Conservation (phyloP, 768 basidiomycete species). For the Baorangia bicolor region DNA sequence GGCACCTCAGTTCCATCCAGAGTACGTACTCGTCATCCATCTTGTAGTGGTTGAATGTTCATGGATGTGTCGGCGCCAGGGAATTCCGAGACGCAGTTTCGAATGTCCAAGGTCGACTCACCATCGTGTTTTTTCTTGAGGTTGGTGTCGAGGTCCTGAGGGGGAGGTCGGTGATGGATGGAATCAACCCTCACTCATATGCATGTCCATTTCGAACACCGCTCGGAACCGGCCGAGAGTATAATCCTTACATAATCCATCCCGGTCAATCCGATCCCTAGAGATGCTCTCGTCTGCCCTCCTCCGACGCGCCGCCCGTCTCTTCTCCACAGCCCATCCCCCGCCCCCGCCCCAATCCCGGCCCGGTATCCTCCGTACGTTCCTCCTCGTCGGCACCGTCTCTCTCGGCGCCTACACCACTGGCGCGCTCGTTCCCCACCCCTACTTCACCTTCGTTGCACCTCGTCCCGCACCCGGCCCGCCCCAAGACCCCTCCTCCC, state of each 20-base stretch:
- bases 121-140: slow-evolving; percentile 50
- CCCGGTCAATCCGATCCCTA: neutral
- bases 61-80: slow-evolving; percentile 41
- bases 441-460: no score
- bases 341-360: no score
- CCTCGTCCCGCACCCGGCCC: no score
- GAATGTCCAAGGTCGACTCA: slow-evolving; percentile 39
- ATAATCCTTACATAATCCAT: slow-evolving; percentile 4
- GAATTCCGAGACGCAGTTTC: no score
- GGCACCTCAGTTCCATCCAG: slow-evolving; percentile 34
- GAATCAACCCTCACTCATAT: neutral
- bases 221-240: slow-evolving; percentile 21
- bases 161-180: slow-evolving; percentile 1
- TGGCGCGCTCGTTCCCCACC: no score
- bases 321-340: no score
- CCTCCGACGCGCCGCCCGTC: no score
- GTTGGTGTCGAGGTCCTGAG: slow-evolving; percentile 24
- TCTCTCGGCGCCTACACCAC: no score
- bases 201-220: slow-evolving; percentile 9
- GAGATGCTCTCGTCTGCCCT: neutral
- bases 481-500: no score
- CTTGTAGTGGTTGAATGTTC: slow-evolving; percentile 27
- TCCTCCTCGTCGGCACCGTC: no score
- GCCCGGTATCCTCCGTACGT: no score
- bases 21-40: slow-evolving; percentile 51